Conservation (phyloP, 2,329 filamentous ascomycete species). For the Hawksworthiomyces lignivorus region DNA sequence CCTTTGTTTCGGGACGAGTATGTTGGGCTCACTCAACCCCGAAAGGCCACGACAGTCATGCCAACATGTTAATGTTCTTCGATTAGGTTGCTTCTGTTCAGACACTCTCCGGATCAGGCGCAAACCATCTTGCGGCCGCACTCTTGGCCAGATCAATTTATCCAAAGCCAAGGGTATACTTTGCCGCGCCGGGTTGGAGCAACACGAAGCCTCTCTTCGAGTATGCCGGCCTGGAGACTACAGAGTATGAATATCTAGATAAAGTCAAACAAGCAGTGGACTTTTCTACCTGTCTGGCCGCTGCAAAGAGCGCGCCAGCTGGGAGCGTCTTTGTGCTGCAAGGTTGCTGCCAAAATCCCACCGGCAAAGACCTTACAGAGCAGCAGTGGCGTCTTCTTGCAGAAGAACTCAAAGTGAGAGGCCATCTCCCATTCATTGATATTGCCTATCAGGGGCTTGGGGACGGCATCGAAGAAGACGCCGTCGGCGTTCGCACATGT, state of each 20-base stretch:
- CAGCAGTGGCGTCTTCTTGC: constrained; percentile 25
- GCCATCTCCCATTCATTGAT: constrained; percentile 27
- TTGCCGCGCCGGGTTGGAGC: constrained; percentile 26
- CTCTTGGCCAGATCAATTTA: constrained; percentile 20
- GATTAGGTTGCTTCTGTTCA: constrained; percentile 26
- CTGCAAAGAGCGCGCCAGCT: constrained; percentile 18
- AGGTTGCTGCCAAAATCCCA: constrained; percentile 30
- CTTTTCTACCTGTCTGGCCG: constrained; percentile 19
- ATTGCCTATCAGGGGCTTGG: constrained; percentile 31
- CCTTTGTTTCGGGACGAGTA: not conserved
- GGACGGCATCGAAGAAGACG: constrained; percentile 25
- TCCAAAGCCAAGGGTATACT: constrained; percentile 20
- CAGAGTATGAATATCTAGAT: constrained; percentile 25
- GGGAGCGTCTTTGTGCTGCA: constrained; percentile 28
- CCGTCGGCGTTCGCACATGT: constrained; percentile 17
- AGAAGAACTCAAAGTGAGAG: constrained; percentile 14
- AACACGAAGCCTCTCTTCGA: constrained; percentile 26
- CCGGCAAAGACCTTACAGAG: constrained; percentile 24
- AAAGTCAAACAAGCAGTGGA: constrained; percentile 18
- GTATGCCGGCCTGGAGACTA: constrained; percentile 21
- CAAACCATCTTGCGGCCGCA: constrained; percentile 27
- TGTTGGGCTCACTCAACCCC: not conserved
- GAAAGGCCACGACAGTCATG: too few species aligned
- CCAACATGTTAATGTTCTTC: too few species aligned
- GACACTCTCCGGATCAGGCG: constrained; percentile 30